These are phyloP conservation scores for Suhomyces tanzawaensis DNA, from an alignment of 805 yeast genomes.

Conservation along the genomic window DNA sequence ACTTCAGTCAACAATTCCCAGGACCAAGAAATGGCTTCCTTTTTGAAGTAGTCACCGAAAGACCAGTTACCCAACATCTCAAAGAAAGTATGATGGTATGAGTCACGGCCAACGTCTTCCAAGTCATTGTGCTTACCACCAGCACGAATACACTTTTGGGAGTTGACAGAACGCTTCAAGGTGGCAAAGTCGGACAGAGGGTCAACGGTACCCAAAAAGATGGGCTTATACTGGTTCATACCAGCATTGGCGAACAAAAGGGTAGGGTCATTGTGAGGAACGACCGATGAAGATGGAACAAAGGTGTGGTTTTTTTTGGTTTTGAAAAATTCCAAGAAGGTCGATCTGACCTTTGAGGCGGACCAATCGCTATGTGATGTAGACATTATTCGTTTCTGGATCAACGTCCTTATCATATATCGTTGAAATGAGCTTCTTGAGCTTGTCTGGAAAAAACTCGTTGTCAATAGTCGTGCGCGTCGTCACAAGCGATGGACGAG, in stretches of 20 bases:
- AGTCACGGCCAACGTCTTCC: slow-evolving; percentile 97
- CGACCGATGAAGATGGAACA: slow-evolving; percentile 90
- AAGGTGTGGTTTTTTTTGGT: slow-evolving; percentile 64
- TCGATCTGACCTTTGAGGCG: slow-evolving; percentile 64
- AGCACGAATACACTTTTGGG: slow-evolving; percentile 98
- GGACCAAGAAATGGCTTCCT: slow-evolving; percentile 83
- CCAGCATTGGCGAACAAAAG: slow-evolving; percentile 97
- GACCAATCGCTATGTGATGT: slow-evolving; percentile 35
- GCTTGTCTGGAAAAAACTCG: not conserved
- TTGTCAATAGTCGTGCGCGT: slow-evolving; percentile 4
- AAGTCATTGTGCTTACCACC: slow-evolving; percentile 99
- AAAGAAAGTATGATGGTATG: slow-evolving; percentile 97
- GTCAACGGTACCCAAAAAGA: slow-evolving; percentile 94
- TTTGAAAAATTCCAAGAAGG: slow-evolving; percentile 81
- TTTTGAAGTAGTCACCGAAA: slow-evolving; percentile 96
- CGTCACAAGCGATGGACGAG: not conserved
- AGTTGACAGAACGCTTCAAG: slow-evolving; percentile 86
- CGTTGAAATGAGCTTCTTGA: not conserved
- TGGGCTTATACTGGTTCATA: slow-evolving; percentile 98
- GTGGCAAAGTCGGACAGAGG: slow-evolving; percentile 85
- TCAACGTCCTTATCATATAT: slow-evolving; percentile 15
- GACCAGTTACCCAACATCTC: slow-evolving; percentile 99
- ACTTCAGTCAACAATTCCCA: slow-evolving; percentile 90
- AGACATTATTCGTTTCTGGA: slow-evolving; percentile 20
- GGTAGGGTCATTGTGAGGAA: slow-evolving; percentile 98